Base-by-base conservation (phyloP, 2,329 filamentous ascomycete species). In the Mycosphaerella sp. region DNA sequence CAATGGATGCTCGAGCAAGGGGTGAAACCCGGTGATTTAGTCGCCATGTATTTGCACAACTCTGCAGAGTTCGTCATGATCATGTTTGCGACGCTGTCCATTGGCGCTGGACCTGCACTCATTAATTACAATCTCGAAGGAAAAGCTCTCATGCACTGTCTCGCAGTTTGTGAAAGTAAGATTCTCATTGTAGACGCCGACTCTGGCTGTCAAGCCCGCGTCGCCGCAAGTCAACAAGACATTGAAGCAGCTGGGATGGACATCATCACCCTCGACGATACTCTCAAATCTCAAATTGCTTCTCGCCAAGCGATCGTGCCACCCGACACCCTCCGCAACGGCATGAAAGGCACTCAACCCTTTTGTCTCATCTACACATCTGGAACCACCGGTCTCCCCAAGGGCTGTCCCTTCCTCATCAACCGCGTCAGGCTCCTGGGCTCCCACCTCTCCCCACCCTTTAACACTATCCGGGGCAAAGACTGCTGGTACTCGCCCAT, bases 401-500 rank as follows among this genome's bases (percentile, higher is more conserved):
- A 90, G 67, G 86, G 81, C 1, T 84, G 81, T 58, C 68, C 76
- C 0, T 81, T 86, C 60, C 79, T 79, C 16, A 74, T 78, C 9
- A 67, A 72, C 2, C 74, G 79, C 41, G 63, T 75, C 4, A 72
- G 72, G 46, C 61, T 62, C 0, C 58, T 72, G 3, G 66, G 71
- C 2, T 60, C 60, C 12, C 17, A 61, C 58, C 16, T 64, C 66
- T 55, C 67, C 56, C 46, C 63, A 68, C 12, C 61, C 60, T 44
- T 61, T 61, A 56, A 71, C 64, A 30, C 68, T 66, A 18, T 64
- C 64, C 46, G 71, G 55, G 52, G 93, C 55, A 81, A 78, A 42
- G 81, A 87, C 64, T 73, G 82, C 36, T 87, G 82, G 78, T 89
- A 88, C 64, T 78, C 80, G 62, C 86, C 84, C 64, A 89, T 89